These are phyloP conservation scores for Syncephalastrum sp. DNA, from an alignment of 371 early-diverging fungal species.

Conservation along the genomic window DNA sequence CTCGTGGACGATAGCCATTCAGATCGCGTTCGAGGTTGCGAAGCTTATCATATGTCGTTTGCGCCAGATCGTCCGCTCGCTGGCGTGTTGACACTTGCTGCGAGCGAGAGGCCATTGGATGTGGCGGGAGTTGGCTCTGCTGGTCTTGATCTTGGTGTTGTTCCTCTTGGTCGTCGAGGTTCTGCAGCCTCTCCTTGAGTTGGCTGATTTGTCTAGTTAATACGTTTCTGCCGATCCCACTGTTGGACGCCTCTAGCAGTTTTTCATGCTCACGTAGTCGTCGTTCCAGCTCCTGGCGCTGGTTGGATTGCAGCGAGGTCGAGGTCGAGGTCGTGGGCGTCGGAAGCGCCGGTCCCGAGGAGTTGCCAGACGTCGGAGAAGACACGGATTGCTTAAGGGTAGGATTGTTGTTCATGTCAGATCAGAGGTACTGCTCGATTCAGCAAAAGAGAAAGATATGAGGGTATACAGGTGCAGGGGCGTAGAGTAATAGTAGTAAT, in stretches of 20 bases:
- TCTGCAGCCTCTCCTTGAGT: constrained; percentile 16
- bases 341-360: constrained; percentile 13
- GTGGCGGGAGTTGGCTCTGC: too few species aligned
- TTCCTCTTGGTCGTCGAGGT: constrained; percentile 10
- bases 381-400: constrained; percentile 9
- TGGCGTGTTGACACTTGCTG: too few species aligned
- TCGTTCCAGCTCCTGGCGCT: constrained; percentile 15
- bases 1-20: constrained; percentile 16
- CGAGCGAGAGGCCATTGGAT: too few species aligned
- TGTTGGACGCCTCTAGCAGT: constrained; percentile 18
- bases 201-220: constrained; percentile 26
- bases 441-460: too few species aligned
- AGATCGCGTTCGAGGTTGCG: constrained; percentile 41
- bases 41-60: constrained; percentile 33
- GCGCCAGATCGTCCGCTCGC: constrained; percentile 22
- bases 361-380: constrained; percentile 10
- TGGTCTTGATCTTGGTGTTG: too few species aligned
- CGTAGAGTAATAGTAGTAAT: too few species aligned
- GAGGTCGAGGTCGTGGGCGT: constrained; percentile 20
- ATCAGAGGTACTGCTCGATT: too few species aligned
- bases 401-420: background rate
- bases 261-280: constrained; percentile 23
- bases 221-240: constrained; percentile 28
- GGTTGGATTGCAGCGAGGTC: constrained; percentile 5
- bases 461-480: too few species aligned